These are phyloP conservation scores for Inosperma sp. DNA, from an alignment of 768 basidiomycete genomes.

Conservation along the genomic window DNA sequence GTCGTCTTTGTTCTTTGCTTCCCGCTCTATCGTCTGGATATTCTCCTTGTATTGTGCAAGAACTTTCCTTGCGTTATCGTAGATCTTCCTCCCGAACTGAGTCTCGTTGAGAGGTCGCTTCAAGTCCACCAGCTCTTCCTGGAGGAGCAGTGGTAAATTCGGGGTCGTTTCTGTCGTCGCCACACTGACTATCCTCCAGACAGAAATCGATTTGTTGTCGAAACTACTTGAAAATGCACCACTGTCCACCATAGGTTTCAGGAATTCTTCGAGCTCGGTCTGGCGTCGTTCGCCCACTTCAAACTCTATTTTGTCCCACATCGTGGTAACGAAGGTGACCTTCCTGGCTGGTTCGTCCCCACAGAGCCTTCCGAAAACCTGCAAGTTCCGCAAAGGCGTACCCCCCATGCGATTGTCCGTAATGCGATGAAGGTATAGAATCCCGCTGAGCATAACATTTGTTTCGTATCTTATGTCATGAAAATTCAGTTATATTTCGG, in stretches of 20 bases:
- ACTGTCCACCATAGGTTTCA: slow-evolving; percentile 10
- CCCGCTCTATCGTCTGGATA: neutral
- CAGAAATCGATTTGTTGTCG: slow-evolving; percentile 12
- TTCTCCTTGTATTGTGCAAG: neutral
- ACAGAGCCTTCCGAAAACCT: too few relatives aligned
- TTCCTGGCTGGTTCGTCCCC: slow-evolving; percentile 31
- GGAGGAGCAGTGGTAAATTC: slow-evolving; percentile 2
- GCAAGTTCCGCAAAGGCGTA: slow-evolving; percentile 39
- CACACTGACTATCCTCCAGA: slow-evolving; percentile 12
- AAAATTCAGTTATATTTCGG: too few relatives aligned
- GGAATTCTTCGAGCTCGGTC: slow-evolving; percentile 15
- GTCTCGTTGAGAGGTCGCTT: slow-evolving; percentile 10
- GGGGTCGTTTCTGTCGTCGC: neutral
- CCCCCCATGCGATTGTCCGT: too few relatives aligned
- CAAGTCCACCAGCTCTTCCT: slow-evolving; percentile 17
- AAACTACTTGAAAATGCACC: slow-evolving; percentile 10
- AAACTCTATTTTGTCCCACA: slow-evolving; percentile 34
- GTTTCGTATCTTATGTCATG: slow-evolving; percentile 4
- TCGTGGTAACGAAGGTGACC: slow-evolving; percentile 47
- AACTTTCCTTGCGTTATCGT: slow-evolving; percentile 2
- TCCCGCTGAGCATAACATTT: slow-evolving; percentile 23
- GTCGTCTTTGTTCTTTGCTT: neutral
- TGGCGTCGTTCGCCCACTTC: slow-evolving; percentile 20
- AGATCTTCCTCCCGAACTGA: slow-evolving; percentile 7
- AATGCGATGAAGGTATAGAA: slow-evolving; percentile 44